Percentiles rank a stretch among this genome's conserved stretches.
phyloP scores from a whole-genome alignment of 2,329 filamentous ascomycete species.

The Pseudogymnoascus sp. region DNA sequence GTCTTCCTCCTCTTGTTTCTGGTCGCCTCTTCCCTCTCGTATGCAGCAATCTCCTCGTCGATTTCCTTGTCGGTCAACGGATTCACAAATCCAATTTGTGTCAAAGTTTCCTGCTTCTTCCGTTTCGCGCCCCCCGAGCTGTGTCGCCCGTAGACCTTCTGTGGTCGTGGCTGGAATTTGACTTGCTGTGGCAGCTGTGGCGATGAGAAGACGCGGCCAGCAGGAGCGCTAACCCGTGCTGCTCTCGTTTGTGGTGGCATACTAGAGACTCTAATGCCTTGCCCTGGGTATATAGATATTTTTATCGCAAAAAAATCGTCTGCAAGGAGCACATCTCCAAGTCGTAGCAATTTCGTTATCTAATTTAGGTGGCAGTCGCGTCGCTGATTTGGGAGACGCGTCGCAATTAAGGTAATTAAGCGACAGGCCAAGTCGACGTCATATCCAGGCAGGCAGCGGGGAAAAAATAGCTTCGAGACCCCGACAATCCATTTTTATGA shows the following conservation, averaged over 20 bases:
- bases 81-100: slow-evolving; percentile 6
- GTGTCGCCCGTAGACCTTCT: not conserved
- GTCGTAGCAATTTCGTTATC: not conserved
- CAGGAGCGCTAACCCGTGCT: not conserved
- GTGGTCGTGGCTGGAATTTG: slow-evolving; percentile 8
- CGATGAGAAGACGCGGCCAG: not conserved
- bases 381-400: slow-evolving; percentile 9
- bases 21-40: slow-evolving; percentile 6
- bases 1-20: not conserved
- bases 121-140: not conserved
- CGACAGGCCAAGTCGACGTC: not conserved
- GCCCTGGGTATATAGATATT: not conserved
- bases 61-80: not conserved
- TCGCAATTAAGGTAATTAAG: not conserved
- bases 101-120: slow-evolving; percentile 8
- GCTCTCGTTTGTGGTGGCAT: slow-evolving; percentile 4
- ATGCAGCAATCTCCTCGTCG: not conserved
- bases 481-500: not conserved
- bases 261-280: not conserved
- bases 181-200: not conserved
- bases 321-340: not conserved
- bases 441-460: slow-evolving; percentile 2
- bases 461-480: not conserved
- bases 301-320: not conserved
- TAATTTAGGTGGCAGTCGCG: not conserved